Evolutionary conservation across 306 rosid genomes (phyloP).

Genomic region (Prinsepia uniflora): DNA sequence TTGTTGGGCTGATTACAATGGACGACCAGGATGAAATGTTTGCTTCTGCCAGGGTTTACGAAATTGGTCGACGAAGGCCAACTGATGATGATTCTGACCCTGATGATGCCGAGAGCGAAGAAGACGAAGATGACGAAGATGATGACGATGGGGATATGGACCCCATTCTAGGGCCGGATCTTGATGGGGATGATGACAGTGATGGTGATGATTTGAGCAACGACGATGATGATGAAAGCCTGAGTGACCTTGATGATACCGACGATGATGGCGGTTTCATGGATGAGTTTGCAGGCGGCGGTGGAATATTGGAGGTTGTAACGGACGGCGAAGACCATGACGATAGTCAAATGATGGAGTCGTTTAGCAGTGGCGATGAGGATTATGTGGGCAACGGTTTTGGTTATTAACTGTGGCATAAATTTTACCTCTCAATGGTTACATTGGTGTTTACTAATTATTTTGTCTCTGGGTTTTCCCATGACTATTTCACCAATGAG

Average conservation of each 20-base stretch:
- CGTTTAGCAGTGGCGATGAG: constrained; percentile 67
- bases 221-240: constrained; percentile 56
- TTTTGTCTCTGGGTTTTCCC: no score
- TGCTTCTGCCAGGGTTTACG: constrained; percentile 83
- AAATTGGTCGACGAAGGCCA: constrained; percentile 90
- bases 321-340: constrained; percentile 80
- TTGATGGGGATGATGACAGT: constrained; percentile 73
- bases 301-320: constrained; percentile 56
- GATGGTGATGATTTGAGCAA: constrained; percentile 75
- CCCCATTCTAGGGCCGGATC: constrained; percentile 68
- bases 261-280: constrained; percentile 75
- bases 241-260: constrained; percentile 48
- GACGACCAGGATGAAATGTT: constrained; percentile 94
- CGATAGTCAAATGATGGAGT: constrained; percentile 58
- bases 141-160: constrained; percentile 51
- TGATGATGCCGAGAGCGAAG: constrained; percentile 91
- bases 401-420: constrained; percentile 47
- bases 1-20: constrained; percentile 88
- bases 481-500: no score
- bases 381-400: constrained; percentile 56
- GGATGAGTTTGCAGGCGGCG: constrained; percentile 68
- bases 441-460: not conserved
- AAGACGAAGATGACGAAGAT: constrained; percentile 69
- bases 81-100: constrained; percentile 98
- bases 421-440: not conserved